Base-by-base conservation (phyloP, 768 basidiomycete species). In the Scleroderma citrinum region DNA sequence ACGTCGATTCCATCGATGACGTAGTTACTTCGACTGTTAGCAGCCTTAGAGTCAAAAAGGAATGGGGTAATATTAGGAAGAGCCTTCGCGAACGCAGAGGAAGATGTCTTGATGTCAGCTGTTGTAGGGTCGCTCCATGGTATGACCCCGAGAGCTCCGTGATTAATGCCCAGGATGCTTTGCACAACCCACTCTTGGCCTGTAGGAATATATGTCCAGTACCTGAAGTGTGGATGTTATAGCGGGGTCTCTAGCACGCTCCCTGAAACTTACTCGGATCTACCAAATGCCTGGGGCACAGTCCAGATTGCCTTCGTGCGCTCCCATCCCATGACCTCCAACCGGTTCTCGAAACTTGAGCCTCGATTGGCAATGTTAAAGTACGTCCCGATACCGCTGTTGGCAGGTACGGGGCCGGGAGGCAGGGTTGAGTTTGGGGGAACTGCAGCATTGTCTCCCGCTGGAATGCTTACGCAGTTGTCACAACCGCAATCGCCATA, bases 401-500 rank as follows among this genome's bases (percentile, higher is more conserved):
- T 55, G n/a, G 60, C 60, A 8, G 64, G 64, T 5, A 65, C 56
- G 8, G 56, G 0, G 6, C 57, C 56, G 3, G 43, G 26, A 32
- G 50, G 52, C 23, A 55, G 61, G 3, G 61, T 58, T 26, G 56
- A 39, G 46, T 59, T 58, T 24, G 61, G 65, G 0, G 59, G 63
- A 3, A 68, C 62, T 2, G 64, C 57, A 6, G 53, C 50, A 1
- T 23, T 54, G n/a, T 64, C 68, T 2, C 85, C 85, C 47, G 76
- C 66, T 2, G 56, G 10, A 35, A 67, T 61, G 42, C 64, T 65
- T 24, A 49, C 0, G 63, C 89, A 92, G 54, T 79, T 75, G 56
- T 83, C 84, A 49, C 71, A 88, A 56, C 89, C 89, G 56, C 87
- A 90, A 58, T 80, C 80, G 2, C 87, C 88, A 53, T 77, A 87